Percentiles rank a stretch among this genome's conserved stretches.
Evolutionary conservation across 192 early-diverging fungal genomes (phyloP).

Genomic region (Linderina pennispora): DNA sequence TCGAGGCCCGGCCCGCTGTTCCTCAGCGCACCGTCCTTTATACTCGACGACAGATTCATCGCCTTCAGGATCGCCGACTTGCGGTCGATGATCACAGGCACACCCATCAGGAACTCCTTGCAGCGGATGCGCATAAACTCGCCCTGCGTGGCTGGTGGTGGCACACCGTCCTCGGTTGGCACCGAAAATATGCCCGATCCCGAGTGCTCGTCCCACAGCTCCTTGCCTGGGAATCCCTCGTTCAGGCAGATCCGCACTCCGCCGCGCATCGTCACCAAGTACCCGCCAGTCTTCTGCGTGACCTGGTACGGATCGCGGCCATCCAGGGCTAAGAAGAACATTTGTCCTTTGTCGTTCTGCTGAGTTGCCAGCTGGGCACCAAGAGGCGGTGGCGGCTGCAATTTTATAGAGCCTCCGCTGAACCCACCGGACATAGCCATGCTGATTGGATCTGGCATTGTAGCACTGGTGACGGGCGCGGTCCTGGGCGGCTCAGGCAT

Average conservation of each 20-base stretch:
- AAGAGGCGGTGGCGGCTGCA: no score
- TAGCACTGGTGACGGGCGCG: no score
- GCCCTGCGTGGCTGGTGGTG: constrained; percentile 25
- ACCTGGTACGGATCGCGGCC: constrained; percentile 46
- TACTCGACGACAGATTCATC: constrained; percentile 3
- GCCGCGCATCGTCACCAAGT: constrained; percentile 46
- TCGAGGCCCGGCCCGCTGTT: not conserved
- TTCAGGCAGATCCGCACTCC: constrained; percentile 43
- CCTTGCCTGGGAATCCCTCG: constrained; percentile 36
- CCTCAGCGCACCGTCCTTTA: not conserved
- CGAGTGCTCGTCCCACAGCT: constrained; percentile 38
- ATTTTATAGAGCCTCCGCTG: no score
- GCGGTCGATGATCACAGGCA: constrained; percentile 40
- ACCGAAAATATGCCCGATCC: constrained; percentile 40
- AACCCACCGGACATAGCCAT: no score
- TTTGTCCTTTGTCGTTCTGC: constrained; percentile 9
- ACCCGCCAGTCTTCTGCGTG: constrained; percentile 36
- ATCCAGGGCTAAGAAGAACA: constrained; percentile 45
- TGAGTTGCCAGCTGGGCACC: no score
- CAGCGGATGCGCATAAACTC: constrained; percentile 44
- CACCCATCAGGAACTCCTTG: constrained; percentile 45
- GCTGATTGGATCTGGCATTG: no score
- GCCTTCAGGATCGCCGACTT: constrained; percentile 24
- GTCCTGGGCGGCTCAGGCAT: no score
- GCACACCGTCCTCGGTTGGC: constrained; percentile 23